Percentiles rank a stretch among this genome's conserved stretches.
Conservation (phyloP, 768 basidiomycete species). For the Auricularia auricula-judae region DNA sequence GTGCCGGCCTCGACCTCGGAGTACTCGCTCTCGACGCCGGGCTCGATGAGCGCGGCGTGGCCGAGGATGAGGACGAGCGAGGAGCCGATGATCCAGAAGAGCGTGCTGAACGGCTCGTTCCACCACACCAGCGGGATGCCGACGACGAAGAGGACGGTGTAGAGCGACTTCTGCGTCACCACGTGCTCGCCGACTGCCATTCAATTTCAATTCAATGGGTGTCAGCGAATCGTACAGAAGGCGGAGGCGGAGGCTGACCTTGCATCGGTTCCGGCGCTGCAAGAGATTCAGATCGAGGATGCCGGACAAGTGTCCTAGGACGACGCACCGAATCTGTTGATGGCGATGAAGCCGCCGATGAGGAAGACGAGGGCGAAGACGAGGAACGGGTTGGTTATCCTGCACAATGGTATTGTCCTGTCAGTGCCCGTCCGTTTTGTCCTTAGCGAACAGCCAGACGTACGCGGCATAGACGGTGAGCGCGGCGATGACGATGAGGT, state of each 20-base stretch:
- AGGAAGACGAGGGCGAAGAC: slow-evolving; percentile 80
- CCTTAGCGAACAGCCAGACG: slow-evolving; percentile 18
- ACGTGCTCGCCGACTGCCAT: slow-evolving; percentile 51
- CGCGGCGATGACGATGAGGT: slow-evolving; percentile 62
- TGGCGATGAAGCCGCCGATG: slow-evolving; percentile 79
- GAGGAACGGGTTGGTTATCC: slow-evolving; percentile 73
- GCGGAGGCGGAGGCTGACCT: neutral
- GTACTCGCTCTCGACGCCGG: slow-evolving; percentile 92
- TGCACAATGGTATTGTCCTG: slow-evolving; percentile 16
- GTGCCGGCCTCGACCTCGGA: slow-evolving; percentile 47
- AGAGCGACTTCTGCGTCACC: slow-evolving; percentile 83
- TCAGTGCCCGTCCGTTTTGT: neutral
- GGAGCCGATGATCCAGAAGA: slow-evolving; percentile 93
- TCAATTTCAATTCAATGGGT: neutral
- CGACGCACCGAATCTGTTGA: slow-evolving; percentile 77
- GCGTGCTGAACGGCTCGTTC: slow-evolving; percentile 62
- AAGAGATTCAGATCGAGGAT: no score
- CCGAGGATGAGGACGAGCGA: slow-evolving; percentile 74
- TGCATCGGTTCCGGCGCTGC: slow-evolving; percentile 78
- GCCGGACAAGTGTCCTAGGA: neutral
- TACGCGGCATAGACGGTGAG: slow-evolving; percentile 85
- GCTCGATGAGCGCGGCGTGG: slow-evolving; percentile 85
- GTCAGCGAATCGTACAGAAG: no score
- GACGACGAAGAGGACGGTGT: slow-evolving; percentile 81
- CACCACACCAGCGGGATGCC: slow-evolving; percentile 82